Percentiles rank a stretch among this genome's conserved stretches.
phyloP scores from a whole-genome alignment of 331 rosid genomes.

The Prunus yedoensis region DNA sequence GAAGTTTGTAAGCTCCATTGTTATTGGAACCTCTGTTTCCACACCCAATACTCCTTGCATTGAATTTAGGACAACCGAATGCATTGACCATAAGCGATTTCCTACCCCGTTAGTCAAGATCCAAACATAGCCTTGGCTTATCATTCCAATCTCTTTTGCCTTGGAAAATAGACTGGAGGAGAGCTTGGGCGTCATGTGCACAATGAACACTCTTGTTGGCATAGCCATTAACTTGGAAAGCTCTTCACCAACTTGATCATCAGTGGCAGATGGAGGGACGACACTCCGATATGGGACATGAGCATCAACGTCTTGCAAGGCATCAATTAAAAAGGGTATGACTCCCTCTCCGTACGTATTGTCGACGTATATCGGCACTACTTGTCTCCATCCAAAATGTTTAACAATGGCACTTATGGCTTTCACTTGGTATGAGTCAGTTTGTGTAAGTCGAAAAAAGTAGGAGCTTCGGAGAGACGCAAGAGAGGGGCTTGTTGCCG shows the following conservation, averaged over 20 bases:
- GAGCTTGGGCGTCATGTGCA: constrained; percentile 12
- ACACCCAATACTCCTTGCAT: constrained; percentile 43
- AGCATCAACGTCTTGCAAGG: constrained; percentile 27
- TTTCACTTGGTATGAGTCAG: constrained; percentile 29
- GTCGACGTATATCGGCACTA: constrained; percentile 39
- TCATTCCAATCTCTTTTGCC: constrained; percentile 37
- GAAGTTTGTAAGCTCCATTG: constrained; percentile 9
- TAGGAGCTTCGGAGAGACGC: constrained; percentile 20
- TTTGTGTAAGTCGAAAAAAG: constrained; percentile 31
- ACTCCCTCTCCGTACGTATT: constrained; percentile 31
- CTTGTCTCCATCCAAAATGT: constrained; percentile 35
- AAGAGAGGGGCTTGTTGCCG: constrained; percentile 35
- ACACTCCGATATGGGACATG: constrained; percentile 27
- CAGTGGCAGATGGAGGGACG: constrained; percentile 21
- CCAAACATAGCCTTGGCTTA: constrained; percentile 37
- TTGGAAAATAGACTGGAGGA: constrained; percentile 20
- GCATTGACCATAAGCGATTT: not conserved
- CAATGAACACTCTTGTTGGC: constrained; percentile 34
- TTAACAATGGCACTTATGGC: constrained; percentile 34
- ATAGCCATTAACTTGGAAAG: constrained; percentile 29
- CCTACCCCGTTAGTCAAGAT: constrained; percentile 18
- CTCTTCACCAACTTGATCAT: constrained; percentile 21
- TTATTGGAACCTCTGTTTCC: constrained; percentile 18
- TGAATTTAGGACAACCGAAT: not conserved
- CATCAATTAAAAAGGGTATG: constrained; percentile 35